Conservation (phyloP, 495 filamentous ascomycete species). For the Daldinia loculata region DNA sequence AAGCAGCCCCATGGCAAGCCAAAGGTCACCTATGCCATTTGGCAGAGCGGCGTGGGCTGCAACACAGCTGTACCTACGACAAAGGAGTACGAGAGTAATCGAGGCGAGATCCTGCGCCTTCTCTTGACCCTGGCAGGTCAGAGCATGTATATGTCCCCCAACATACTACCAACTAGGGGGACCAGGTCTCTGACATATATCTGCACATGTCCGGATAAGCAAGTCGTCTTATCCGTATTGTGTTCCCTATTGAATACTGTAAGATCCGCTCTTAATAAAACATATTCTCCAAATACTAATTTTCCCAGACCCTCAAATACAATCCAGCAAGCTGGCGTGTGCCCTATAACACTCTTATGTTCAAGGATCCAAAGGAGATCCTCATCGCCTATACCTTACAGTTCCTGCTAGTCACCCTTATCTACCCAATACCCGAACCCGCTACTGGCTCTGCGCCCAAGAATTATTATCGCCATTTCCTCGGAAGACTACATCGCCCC, state of each 20-base stretch:
- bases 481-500: conserved; percentile 88
- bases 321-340: conserved; percentile 95
- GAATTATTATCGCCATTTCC: conserved; percentile 92
- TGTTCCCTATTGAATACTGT: conserved; percentile 98
- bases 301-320: conserved; percentile 84
- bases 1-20: conserved; percentile 67
- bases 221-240: conserved; percentile 84
- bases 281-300: conserved; percentile 34
- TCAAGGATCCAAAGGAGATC: conserved; percentile 91
- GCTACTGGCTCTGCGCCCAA: conserved; percentile 67
- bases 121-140: conserved; percentile 87
- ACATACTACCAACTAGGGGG: conserved; percentile 83
- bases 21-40: conserved; percentile 93
- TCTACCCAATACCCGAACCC: conserved; percentile 91
- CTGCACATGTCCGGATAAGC: conserved; percentile 84
- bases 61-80: conserved; percentile 87
- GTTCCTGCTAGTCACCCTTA: conserved; percentile 82
- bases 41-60: conserved; percentile 97
- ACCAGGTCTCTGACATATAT: conserved; percentile 90
- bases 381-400: conserved; percentile 93
- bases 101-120: conserved; percentile 87
- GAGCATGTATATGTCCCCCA: conserved; percentile 91
- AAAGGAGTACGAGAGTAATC: conserved; percentile 90
- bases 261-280: conserved; percentile 46
- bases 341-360: conserved; percentile 92